Evolutionary conservation across 495 filamentous ascomycete genomes (phyloP).

Genomic region (Podospora didyma): DNA sequence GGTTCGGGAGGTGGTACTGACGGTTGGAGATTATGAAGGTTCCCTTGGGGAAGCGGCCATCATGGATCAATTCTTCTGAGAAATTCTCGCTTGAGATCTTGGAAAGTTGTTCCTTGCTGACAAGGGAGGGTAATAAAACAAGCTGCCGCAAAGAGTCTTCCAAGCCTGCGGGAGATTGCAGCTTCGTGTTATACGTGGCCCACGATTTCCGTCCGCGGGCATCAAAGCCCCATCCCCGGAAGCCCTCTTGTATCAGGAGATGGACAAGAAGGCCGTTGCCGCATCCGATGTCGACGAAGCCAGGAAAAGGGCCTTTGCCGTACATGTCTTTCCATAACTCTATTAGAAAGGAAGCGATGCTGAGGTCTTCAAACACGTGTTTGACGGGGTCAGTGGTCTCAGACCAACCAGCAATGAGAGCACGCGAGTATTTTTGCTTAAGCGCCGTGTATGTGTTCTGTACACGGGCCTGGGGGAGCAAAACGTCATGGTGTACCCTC

Average conservation of each 20-base stretch:
- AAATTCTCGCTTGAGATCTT: constrained; percentile 18
- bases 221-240: constrained; percentile 85
- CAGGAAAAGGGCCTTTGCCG: constrained; percentile 57
- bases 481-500: constrained; percentile 67
- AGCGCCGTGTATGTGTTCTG: constrained; percentile 81
- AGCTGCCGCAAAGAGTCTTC: constrained; percentile 57
- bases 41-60: constrained; percentile 65
- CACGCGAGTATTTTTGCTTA: constrained; percentile 68
- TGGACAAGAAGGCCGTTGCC: constrained; percentile 93
- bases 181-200: constrained; percentile 55
- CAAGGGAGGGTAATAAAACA: constrained; percentile 64
- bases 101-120: constrained; percentile 22
- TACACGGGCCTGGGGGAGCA: constrained; percentile 67
- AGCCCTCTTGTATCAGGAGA: constrained; percentile 78
- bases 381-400: constrained; percentile 85
- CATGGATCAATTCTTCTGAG: constrained; percentile 47
- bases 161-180: constrained; percentile 31
- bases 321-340: constrained; percentile 93
- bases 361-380: constrained; percentile 90
- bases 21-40: constrained; percentile 94
- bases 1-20: background rate
- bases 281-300: constrained; percentile 94
- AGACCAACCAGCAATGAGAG: constrained; percentile 66
- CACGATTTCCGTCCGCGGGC: constrained; percentile 80
- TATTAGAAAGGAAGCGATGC: constrained; percentile 89